Percentiles rank a stretch among this genome's conserved stretches.
phyloP scores from a whole-genome alignment of 371 early-diverging fungal species.

The Mortierella sp. region DNA sequence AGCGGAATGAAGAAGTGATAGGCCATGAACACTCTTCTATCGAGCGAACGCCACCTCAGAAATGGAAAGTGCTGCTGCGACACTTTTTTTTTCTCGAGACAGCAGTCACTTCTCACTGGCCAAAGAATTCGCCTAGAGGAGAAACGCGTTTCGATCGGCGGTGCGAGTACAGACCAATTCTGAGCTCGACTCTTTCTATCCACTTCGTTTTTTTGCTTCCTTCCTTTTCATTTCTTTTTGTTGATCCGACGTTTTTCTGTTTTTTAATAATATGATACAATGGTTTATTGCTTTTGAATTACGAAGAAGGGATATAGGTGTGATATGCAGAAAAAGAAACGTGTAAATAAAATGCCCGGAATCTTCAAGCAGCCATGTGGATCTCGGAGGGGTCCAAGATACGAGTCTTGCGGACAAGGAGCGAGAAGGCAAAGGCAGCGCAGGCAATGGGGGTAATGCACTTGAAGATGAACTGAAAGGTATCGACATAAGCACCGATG shows the following conservation, averaged over 20 bases:
- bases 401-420: slow-evolving; percentile 51
- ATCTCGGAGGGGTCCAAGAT: slow-evolving; percentile 36
- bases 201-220: no score
- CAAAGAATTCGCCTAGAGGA: not conserved
- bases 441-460: slow-evolving; percentile 59
- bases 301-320: not conserved
- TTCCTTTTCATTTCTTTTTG: not conserved
- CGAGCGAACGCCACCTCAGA: no score
- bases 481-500: slow-evolving; percentile 57
- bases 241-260: not conserved
- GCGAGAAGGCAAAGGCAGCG: slow-evolving; percentile 49
- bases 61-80: not conserved
- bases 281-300: not conserved
- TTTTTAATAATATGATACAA: not conserved
- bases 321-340: not conserved
- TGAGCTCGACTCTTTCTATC: no score
- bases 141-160: no score
- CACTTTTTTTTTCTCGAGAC: not conserved
- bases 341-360: slow-evolving; percentile 13
- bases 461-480: slow-evolving; percentile 62
- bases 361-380: slow-evolving; percentile 31
- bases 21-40: no score
- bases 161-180: no score
- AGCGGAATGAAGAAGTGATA: no score
- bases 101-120: not conserved